phyloP scores from a whole-genome alignment of 2,329 filamentous ascomycete genomes.

The Hortaea werneckii region DNA sequence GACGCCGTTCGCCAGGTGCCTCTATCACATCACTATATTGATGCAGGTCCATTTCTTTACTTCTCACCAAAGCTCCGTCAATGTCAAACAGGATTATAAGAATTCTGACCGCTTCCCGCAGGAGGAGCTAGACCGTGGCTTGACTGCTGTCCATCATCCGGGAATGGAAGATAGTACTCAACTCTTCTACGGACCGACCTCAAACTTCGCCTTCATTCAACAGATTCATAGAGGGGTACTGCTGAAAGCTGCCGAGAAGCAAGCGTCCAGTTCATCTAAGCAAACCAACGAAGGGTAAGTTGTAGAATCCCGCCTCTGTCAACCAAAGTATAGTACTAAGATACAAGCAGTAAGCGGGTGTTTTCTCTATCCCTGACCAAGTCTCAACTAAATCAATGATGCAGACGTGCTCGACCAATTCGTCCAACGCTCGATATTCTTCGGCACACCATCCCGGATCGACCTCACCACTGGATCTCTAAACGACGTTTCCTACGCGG shows the following conservation, averaged over 20 bases:
- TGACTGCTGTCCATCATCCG: conserved; percentile 3
- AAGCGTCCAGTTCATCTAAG: background rate
- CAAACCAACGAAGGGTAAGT: conserved; percentile 1
- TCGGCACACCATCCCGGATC: conserved; percentile 19
- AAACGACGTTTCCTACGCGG: background rate
- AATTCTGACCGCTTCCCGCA: background rate
- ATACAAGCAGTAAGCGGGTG: too few relatives aligned
- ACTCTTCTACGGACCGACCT: conserved; percentile 22
- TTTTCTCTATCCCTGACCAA: too few relatives aligned
- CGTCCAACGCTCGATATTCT: conserved; percentile 24
- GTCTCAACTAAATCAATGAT: too few relatives aligned
- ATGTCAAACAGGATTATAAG: too few relatives aligned
- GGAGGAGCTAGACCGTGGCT: conserved; percentile 3
- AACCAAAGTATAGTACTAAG: too few relatives aligned
- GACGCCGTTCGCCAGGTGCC: background rate
- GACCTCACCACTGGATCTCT: conserved; percentile 1
- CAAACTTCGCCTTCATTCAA: conserved; percentile 24
- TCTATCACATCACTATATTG: too few relatives aligned
- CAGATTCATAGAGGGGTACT: conserved; percentile 22
- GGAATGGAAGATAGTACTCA: conserved; percentile 6
- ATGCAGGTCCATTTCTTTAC: too few relatives aligned
- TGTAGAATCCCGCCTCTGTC: conserved; percentile 16
- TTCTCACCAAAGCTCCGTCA: too few relatives aligned
- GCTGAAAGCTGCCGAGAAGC: background rate
- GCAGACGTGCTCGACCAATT: conserved; percentile 16